A percentile compares a stretch with the other conserved stretches of the same genome.
Conservation (phyloP, 306 rosid genomes). For the Lathyrus oleraceus region DNA sequence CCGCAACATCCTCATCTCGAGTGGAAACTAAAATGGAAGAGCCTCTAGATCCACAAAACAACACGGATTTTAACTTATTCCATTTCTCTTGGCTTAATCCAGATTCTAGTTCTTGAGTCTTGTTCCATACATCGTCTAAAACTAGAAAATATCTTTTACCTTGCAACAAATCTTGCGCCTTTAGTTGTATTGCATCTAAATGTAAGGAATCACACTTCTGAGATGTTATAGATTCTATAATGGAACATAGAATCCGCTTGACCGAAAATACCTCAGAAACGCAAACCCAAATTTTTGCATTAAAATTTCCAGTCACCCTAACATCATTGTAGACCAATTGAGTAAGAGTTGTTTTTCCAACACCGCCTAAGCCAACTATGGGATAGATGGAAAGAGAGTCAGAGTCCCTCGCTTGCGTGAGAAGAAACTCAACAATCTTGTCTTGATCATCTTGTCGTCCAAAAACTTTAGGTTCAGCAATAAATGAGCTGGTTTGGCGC, state of each 20-base stretch:
- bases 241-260: background rate
- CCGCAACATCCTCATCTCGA: constrained; percentile 2
- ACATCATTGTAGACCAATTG: background rate
- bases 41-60: background rate
- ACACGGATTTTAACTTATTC: background rate
- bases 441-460: background rate
- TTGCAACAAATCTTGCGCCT: background rate
- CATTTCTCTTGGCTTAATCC: background rate
- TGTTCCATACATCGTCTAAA: background rate
- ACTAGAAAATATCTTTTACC: background rate
- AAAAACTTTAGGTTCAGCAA: background rate
- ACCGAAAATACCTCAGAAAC: background rate
- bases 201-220: background rate
- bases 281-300: background rate
- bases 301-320: background rate
- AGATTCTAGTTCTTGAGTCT: background rate
- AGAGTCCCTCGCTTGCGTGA: background rate
- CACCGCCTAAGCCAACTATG: background rate
- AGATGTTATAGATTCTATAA: background rate
- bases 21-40: background rate
- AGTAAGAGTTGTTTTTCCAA: background rate
- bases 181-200: background rate
- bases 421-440: background rate
- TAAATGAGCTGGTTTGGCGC: background rate
- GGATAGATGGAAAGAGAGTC: background rate